These are phyloP conservation scores for Anaeramoeba ignava DNA, from an alignment of 78 protist species.

Conservation along the genomic window DNA sequence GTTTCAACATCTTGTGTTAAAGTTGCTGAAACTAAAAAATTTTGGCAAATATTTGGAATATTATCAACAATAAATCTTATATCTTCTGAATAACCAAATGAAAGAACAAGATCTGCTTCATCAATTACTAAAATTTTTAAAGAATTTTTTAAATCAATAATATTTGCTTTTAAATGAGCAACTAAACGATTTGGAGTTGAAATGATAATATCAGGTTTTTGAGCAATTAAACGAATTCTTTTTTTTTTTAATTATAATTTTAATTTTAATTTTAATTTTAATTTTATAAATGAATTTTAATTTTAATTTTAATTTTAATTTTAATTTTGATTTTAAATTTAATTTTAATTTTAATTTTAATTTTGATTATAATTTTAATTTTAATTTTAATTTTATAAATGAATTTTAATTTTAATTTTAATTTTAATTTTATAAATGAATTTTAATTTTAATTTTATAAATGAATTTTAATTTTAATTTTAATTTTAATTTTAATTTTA, in stretches of 20 bases:
- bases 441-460: too few species aligned
- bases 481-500: too few species aligned
- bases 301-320: too few species aligned
- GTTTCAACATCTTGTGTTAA: neutral
- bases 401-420: too few species aligned
- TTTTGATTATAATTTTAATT: too few species aligned
- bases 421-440: too few species aligned
- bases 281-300: too few species aligned
- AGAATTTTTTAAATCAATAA: neutral
- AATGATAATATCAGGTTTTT: neutral
- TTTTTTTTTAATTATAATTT: neutral
- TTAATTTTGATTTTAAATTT: too few species aligned
- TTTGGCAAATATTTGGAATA: neutral
- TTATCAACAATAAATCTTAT: neutral
- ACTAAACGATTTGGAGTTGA: neutral
- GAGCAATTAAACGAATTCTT: neutral
- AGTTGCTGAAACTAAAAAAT: neutral
- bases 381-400: too few species aligned
- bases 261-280: too few species aligned
- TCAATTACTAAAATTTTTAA: neutral
- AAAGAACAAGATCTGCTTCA: neutral
- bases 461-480: too few species aligned
- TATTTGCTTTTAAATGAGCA: neutral
- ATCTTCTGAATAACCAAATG: slow-evolving; percentile 1
- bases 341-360: too few species aligned